Evolutionary conservation across 495 filamentous ascomycete genomes (phyloP).

Genomic region (Lophiotrema nucula): DNA sequence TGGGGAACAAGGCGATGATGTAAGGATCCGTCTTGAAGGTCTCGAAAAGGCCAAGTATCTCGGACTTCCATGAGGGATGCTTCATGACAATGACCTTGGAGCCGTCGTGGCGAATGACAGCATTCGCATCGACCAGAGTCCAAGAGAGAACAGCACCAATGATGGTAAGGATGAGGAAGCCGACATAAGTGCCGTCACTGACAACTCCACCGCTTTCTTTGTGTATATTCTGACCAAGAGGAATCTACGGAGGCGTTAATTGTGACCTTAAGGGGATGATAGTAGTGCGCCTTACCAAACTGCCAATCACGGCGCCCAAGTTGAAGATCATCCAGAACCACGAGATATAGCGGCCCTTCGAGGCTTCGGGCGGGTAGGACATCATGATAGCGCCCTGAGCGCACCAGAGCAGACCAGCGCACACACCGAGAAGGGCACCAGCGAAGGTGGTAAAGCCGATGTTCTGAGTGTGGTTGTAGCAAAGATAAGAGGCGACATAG

Average conservation of each 20-base stretch:
- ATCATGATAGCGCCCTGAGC: slow-evolving; percentile 96
- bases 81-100: slow-evolving; percentile 83
- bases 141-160: slow-evolving; percentile 70
- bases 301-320: slow-evolving; percentile 84
- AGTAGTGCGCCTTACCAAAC: slow-evolving; percentile 60
- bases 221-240: slow-evolving; percentile 78
- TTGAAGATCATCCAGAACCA: slow-evolving; percentile 98
- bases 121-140: slow-evolving; percentile 70
- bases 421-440: slow-evolving; percentile 63
- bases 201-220: slow-evolving; percentile 56
- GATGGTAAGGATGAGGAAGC: slow-evolving; percentile 85
- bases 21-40: slow-evolving; percentile 71
- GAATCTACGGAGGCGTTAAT: slow-evolving; percentile 59
- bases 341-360: slow-evolving; percentile 86
- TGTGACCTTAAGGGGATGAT: too few species aligned
- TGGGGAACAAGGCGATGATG: slow-evolving; percentile 73
- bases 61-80: slow-evolving; percentile 68
- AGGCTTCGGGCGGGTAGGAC: slow-evolving; percentile 77
- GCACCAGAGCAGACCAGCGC: slow-evolving; percentile 85
- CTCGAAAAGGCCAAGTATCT: slow-evolving; percentile 74
- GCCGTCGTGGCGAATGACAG: slow-evolving; percentile 77
- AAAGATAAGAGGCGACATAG: slow-evolving; percentile 75
- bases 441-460: slow-evolving; percentile 57
- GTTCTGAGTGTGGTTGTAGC: slow-evolving; percentile 74
- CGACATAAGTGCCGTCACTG: slow-evolving; percentile 83